Evolutionary conservation across 345 rosid species (phyloP).

Genomic region (Viola odorata): DNA sequence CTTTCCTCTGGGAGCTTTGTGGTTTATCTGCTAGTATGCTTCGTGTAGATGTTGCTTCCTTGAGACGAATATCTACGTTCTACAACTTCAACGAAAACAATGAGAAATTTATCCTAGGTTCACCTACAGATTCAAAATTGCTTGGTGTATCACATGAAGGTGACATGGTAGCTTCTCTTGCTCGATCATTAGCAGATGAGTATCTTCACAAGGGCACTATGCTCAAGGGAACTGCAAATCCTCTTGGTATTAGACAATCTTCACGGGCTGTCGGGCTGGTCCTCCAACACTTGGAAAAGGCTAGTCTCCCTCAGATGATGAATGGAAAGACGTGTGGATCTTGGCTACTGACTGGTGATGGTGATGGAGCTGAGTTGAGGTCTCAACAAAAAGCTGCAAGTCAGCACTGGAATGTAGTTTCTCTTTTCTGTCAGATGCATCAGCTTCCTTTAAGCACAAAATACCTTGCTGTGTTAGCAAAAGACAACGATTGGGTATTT

Average conservation of each 20-base stretch:
- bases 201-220: constrained; percentile 49
- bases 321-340: constrained; percentile 82
- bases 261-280: constrained; percentile 65
- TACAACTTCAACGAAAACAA: constrained; percentile 45
- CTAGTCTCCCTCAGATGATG: constrained; percentile 65
- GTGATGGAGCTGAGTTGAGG: constrained; percentile 81
- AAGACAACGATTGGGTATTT: constrained; percentile 97
- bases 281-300: constrained; percentile 87
- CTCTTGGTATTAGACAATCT: constrained; percentile 32
- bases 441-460: constrained; percentile 84
- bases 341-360: constrained; percentile 84
- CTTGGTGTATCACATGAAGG: constrained; percentile 46
- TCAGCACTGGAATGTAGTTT: constrained; percentile 84
- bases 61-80: constrained; percentile 78
- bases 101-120: constrained; percentile 43
- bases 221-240: constrained; percentile 35
- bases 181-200: constrained; percentile 84
- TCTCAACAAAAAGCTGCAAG: constrained; percentile 85
- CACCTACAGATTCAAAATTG: constrained; percentile 55
- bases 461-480: constrained; percentile 84
- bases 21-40: constrained; percentile 84
- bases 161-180: constrained; percentile 69
- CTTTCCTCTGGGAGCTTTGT: constrained; percentile 86
- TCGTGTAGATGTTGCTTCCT: constrained; percentile 68
- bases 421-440: constrained; percentile 85